Percentiles rank a stretch among this genome's conserved stretches.
These are phyloP conservation scores for Aspergillus conjunctus DNA, from an alignment of 495 filamentous ascomycete species.

Conservation along the genomic window DNA sequence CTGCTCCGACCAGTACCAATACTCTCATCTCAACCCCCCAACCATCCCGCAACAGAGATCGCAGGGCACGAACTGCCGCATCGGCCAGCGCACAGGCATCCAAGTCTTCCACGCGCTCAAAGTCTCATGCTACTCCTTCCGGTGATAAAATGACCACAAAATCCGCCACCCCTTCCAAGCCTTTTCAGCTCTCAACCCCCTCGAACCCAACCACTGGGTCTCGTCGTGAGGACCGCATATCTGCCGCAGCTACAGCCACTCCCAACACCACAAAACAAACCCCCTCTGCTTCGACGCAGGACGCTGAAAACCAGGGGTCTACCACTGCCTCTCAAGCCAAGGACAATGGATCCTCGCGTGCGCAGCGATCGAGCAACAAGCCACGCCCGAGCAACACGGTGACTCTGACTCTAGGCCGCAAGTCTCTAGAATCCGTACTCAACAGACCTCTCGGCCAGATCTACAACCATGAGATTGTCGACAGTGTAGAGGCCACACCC, in stretches of 20 bases:
- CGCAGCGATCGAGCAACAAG: conserved; percentile 1
- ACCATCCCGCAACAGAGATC: conserved; percentile 20
- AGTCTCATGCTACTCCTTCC: conserved; percentile 8
- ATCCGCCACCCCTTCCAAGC: conserved; percentile 15
- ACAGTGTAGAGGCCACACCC: conserved; percentile 17
- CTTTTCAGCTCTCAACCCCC: conserved; percentile 11
- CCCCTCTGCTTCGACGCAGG: neutral
- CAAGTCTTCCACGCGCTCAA: conserved; percentile 11
- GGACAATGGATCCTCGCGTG: neutral
- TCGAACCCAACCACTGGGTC: conserved; percentile 14
- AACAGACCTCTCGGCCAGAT: conserved; percentile 4
- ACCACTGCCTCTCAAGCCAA: neutral
- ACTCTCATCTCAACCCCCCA: conserved; percentile 20
- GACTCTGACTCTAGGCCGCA: conserved; percentile 25
- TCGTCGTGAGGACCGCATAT: conserved; percentile 21
- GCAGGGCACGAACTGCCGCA: conserved; percentile 17
- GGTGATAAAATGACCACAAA: neutral
- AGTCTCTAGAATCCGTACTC: conserved; percentile 20
- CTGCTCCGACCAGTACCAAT: neutral
- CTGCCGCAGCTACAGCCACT: neutral
- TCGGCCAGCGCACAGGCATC: conserved; percentile 8
- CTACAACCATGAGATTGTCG: conserved; percentile 11
- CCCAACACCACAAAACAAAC: neutral
- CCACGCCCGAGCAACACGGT: conserved; percentile 21
- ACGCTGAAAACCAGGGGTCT: neutral